A percentile compares a stretch with the other conserved stretches of the same genome.
Conservation (phyloP, 2,329 filamentous ascomycete genomes). For the Pseudocercospora cruenta region DNA sequence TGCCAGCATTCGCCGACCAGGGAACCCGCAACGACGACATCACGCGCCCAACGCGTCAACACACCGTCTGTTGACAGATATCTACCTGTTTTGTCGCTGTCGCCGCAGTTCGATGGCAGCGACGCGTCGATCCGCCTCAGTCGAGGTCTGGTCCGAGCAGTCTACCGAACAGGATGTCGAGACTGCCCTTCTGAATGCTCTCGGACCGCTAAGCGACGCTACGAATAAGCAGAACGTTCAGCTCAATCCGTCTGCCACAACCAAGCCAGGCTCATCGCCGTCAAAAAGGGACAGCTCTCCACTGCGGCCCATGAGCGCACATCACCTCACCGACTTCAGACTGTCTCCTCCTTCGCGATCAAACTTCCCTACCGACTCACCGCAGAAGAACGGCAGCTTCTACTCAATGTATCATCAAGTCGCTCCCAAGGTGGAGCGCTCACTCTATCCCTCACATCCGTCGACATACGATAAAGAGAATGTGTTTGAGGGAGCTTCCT, state of each 20-base stretch:
- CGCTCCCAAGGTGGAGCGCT: conserved; percentile 23
- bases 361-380: conserved; percentile 65
- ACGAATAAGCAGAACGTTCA: conserved; percentile 64
- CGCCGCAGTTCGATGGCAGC: conserved; percentile 37
- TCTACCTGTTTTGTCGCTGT: conserved; percentile 6
- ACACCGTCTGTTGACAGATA: conserved; percentile 3
- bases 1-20: conserved; percentile 16
- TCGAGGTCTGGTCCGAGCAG: conserved; percentile 64
- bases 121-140: conserved; percentile 57
- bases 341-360: conserved; percentile 66
- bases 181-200: conserved; percentile 55
- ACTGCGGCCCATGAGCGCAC: conserved; percentile 62
- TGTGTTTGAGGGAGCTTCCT: conserved; percentile 32
- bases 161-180: conserved; percentile 52
- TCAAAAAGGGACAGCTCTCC: conserved; percentile 68
- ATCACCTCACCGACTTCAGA: conserved; percentile 67
- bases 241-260: conserved; percentile 62
- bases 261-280: conserved; percentile 67
- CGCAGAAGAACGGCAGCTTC: conserved; percentile 62
- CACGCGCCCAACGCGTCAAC: conserved; percentile 21
- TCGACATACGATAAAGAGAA: conserved; percentile 31
- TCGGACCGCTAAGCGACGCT: conserved; percentile 48
- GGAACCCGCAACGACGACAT: conserved; percentile 17
- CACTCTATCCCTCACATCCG: conserved; percentile 23
- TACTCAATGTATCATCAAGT: conserved; percentile 42